These are phyloP conservation scores for Hypoxylon perforatum DNA, from an alignment of 495 filamentous ascomycete species.

Conservation along the genomic window DNA sequence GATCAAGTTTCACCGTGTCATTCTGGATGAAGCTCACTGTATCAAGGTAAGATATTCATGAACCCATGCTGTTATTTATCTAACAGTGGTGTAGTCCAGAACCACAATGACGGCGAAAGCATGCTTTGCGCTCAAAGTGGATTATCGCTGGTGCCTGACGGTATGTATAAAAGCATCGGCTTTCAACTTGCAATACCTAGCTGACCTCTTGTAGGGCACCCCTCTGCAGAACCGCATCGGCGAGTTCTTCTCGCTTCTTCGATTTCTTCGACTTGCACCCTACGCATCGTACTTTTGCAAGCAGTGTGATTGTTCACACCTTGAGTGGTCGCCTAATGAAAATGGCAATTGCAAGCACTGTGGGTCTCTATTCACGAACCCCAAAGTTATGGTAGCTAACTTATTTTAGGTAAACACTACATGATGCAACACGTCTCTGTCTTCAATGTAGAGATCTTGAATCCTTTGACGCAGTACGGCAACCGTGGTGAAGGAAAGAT, in stretches of 20 bases:
- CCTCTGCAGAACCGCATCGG: slow-evolving; percentile 97
- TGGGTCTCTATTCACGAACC: slow-evolving; percentile 40
- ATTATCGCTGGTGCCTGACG: slow-evolving; percentile 93
- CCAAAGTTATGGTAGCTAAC: slow-evolving; percentile 26
- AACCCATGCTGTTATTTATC: slow-evolving; percentile 9
- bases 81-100: slow-evolving; percentile 61
- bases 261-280: slow-evolving; percentile 86
- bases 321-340: slow-evolving; percentile 84
- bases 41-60: slow-evolving; percentile 72
- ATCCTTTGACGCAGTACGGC: slow-evolving; percentile 73
- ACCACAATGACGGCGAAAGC: slow-evolving; percentile 91
- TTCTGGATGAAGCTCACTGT: slow-evolving; percentile 95
- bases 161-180: no score
- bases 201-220: slow-evolving; percentile 65
- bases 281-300: slow-evolving; percentile 96
- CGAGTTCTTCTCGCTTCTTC: slow-evolving; percentile 93
- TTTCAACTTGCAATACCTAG: no score
- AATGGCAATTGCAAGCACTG: slow-evolving; percentile 75
- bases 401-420: slow-evolving; percentile 53
- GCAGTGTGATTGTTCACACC: slow-evolving; percentile 76
- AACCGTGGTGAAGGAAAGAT: slow-evolving; percentile 65
- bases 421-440: slow-evolving; percentile 90
- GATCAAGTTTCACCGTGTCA: slow-evolving; percentile 87
- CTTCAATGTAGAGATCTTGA: slow-evolving; percentile 95
- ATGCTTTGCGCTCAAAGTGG: slow-evolving; percentile 87